Evolutionary conservation across 225 moss, liverwort and hornwort genomes (phyloP).

Genomic region (Marchantia polymorpha): DNA sequence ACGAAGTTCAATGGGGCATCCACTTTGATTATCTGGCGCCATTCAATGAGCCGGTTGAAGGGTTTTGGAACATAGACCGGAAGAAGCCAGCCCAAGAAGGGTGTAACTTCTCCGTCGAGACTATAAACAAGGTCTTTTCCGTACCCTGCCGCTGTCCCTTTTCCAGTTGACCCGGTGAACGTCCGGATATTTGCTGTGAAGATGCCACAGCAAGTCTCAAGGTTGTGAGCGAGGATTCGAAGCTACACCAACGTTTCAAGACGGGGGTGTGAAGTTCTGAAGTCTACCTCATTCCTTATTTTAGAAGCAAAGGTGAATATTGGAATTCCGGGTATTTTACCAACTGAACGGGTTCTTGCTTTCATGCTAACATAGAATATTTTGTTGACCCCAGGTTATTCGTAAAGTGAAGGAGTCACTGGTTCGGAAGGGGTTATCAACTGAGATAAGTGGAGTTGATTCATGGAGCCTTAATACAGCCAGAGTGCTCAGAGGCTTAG

Average conservation of each 20-base stretch:
- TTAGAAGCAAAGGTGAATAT: not conserved
- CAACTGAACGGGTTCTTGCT: not conserved
- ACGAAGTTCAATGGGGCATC: conserved; percentile 60
- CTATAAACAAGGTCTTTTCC: conserved; percentile 64
- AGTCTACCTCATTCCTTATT: not conserved
- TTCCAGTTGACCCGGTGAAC: not conserved
- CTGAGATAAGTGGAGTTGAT: conserved; percentile 72
- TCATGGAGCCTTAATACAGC: conserved; percentile 83
- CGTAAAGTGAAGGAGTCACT: conserved; percentile 57
- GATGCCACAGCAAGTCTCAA: not conserved
- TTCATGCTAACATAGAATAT: not conserved
- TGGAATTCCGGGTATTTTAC: not conserved
- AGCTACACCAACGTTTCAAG: not conserved
- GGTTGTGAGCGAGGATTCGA: not conserved
- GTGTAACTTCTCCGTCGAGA: conserved; percentile 74
- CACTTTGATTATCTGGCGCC: conserved; percentile 78
- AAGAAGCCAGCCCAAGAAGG: conserved; percentile 94
- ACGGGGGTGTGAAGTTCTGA: not conserved
- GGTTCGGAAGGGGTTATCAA: conserved; percentile 51
- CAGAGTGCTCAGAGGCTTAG: conserved; percentile 62
- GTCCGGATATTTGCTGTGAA: not conserved
- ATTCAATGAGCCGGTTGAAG: conserved; percentile 93
- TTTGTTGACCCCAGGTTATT: conserved; percentile 52
- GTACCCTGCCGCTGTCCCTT: not conserved
- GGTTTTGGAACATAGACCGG: conserved; percentile 88